Percentiles rank a stretch among this genome's conserved stretches.
phyloP scores from a whole-genome alignment of 805 yeast species.

The Ogataea parapolymorpha region DNA sequence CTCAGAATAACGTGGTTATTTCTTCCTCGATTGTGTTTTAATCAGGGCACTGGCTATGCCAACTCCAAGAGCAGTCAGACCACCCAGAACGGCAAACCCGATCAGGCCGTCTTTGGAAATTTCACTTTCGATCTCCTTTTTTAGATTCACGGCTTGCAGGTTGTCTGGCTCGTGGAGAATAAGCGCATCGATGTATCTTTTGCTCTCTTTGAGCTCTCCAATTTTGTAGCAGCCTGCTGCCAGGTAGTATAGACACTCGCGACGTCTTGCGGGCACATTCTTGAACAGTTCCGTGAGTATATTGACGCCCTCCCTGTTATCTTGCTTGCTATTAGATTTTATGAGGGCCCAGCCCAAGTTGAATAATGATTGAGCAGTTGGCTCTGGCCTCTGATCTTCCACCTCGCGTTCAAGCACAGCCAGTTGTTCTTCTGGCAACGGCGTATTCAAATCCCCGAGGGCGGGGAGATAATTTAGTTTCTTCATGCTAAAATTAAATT shows the following conservation, averaged over 20 bases:
- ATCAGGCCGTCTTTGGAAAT: constrained; percentile 83
- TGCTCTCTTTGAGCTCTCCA: constrained; percentile 83
- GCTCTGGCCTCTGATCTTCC: constrained; percentile 73
- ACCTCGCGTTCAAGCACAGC: constrained; percentile 74
- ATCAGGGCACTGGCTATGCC: constrained; percentile 34
- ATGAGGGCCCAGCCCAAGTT: constrained; percentile 96
- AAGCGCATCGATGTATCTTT: constrained; percentile 78
- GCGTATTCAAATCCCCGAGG: constrained; percentile 33
- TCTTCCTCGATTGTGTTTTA: constrained; percentile 17
- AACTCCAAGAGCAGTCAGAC: constrained; percentile 80
- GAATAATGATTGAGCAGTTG: constrained; percentile 80
- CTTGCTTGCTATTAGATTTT: constrained; percentile 58
- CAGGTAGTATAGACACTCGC: constrained; percentile 86
- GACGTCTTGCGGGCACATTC: constrained; percentile 75
- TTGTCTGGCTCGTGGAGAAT: constrained; percentile 81
- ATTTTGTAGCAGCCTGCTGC: constrained; percentile 84
- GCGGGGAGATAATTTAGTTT: constrained; percentile 30
- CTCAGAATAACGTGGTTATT: constrained; percentile 1
- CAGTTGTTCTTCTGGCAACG: constrained; percentile 72
- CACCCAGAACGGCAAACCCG: constrained; percentile 85
- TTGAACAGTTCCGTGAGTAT: constrained; percentile 68
- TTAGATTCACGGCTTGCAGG: constrained; percentile 67
- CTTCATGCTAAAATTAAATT: constrained; percentile 16
- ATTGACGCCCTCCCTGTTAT: constrained; percentile 77
- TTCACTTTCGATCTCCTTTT: constrained; percentile 75